phyloP scores from a whole-genome alignment of 2,329 filamentous ascomycete genomes.

The Ophiognomonia clavigignenti-juglandacearum region DNA sequence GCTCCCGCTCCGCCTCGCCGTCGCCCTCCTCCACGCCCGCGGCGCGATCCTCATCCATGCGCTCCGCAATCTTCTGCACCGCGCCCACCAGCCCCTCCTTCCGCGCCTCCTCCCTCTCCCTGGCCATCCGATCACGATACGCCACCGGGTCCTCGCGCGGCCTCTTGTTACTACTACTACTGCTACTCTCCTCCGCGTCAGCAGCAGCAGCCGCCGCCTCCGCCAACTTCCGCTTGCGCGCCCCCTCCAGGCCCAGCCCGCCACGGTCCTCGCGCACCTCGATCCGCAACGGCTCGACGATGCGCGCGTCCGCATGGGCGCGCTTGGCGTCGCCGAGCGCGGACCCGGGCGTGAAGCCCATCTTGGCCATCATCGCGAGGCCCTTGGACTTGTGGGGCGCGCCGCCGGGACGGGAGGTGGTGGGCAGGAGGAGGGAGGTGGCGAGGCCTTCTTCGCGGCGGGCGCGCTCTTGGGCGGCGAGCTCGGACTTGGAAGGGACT shows the following conservation, averaged over 20 bases:
- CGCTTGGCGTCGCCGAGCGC: constrained; percentile 47
- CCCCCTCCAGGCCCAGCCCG: constrained; percentile 79
- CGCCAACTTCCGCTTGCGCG: constrained; percentile 71
- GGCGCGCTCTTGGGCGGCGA: constrained; percentile 66
- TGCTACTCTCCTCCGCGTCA: no score
- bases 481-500: constrained; percentile 77
- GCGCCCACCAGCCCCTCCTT: constrained; percentile 66
- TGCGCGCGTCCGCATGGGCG: constrained; percentile 25
- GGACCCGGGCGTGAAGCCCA: constrained; percentile 79
- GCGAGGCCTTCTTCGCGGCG: constrained; percentile 72
- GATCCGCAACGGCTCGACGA: constrained; percentile 68
- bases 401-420: constrained; percentile 33
- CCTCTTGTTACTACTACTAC: constrained; percentile 55
- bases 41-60: constrained; percentile 51
- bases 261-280: constrained; percentile 72
- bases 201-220: constrained; percentile 51
- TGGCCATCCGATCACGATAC: constrained; percentile 67
- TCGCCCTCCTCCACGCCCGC: neutral
- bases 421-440: constrained; percentile 68
- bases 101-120: constrained; percentile 64
- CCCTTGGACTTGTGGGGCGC: constrained; percentile 67
- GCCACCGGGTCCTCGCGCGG: constrained; percentile 54
- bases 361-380: constrained; percentile 92
- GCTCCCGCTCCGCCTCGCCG: constrained; percentile 20
- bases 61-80: constrained; percentile 79